Evolutionary conservation across 495 filamentous ascomycete genomes (phyloP), one percentile per base, ranked within the genome.

Genomic region (Entonaema liquescens): DNA sequence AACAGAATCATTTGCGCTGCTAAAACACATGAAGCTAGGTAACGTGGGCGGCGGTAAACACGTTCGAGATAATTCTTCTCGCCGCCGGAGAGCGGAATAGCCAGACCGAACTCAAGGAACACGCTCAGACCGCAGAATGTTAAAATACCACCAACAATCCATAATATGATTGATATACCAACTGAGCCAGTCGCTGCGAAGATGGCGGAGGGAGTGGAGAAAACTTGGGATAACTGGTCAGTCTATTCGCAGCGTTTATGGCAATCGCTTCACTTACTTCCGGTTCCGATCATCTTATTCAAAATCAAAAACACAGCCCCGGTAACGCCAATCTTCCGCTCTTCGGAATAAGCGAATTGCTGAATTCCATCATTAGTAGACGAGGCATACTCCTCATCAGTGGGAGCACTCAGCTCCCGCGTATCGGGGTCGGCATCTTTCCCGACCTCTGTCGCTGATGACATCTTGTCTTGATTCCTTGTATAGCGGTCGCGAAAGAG

Each of bases 11-110:
- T 85, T 65, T 89, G 88, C 1, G 87, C 80, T 6, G 87, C 86
- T 70, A 88, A 87, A 69, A 91, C 83, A 65, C 83, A 87, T 0
- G 88, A 90, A n/a, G 84, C 86, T 1, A 92, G 78, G 80, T 89
- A 91, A 69, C 84, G 86, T 13, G 90, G 89, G 59, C 85, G 86
- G 40, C 83, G 83, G 78, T 83, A 90, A 47, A 91, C 85, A 42
- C 85, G 87, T 77, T 92, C 89, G 59, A 91, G 87, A 65, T 92
- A 91, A 73, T 90, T 87, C 76, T 88, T 88, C 76, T 88, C 86
- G 35, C 86, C 86, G 17, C 86, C 85, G 68, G 83, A 86, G n/a
- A 80, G 72, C 21, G 85, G 85, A 52, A 87, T 82, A 36, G 81
- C 82, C 15, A 83, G 80, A 28, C 83, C 83, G 60, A 84, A 82